A percentile compares a stretch with the other conserved stretches of the same genome.
These are phyloP conservation scores for Corymbia calophylla DNA, from an alignment of 441 rosid genomes.

Conservation along the genomic window DNA sequence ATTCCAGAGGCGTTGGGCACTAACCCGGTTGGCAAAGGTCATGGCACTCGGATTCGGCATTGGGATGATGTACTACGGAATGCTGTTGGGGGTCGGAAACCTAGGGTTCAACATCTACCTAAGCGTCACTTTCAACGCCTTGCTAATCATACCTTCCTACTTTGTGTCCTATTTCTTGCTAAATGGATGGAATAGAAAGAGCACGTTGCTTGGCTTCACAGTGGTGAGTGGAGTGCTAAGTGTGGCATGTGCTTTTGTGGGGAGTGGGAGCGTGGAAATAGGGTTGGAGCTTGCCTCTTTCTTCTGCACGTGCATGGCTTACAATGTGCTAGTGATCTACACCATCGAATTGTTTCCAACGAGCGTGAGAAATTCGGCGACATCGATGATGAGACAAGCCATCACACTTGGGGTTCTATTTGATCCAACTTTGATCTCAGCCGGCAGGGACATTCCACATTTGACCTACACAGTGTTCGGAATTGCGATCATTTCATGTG, in stretches of 20 bases:
- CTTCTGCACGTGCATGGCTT: not conserved
- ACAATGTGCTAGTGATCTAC: constrained; percentile 4
- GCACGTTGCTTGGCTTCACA: not conserved
- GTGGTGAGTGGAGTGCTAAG: constrained; percentile 3
- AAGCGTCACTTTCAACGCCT: constrained; percentile 1
- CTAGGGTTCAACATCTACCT: constrained; percentile 3
- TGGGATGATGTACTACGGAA: constrained; percentile 17
- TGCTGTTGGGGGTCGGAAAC: constrained; percentile 12
- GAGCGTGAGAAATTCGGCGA: constrained; percentile 11
- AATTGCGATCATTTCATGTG: not conserved
- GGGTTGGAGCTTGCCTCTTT: constrained; percentile 9
- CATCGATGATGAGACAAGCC: constrained; percentile 14
- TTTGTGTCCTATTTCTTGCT: not conserved
- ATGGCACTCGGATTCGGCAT: constrained; percentile 11
- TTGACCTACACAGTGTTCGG: constrained; percentile 9
- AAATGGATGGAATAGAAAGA: not conserved
- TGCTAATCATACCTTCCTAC: constrained; percentile 1
- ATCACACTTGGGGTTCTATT: not conserved
- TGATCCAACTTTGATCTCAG: constrained; percentile 4
- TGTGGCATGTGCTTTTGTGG: not conserved
- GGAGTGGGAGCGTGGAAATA: not conserved
- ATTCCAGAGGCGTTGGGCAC: constrained; percentile 3
- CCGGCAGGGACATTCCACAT: not conserved
- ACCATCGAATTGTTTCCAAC: constrained; percentile 18
- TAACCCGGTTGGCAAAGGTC: not conserved